Base-by-base conservation (phyloP, 257 asterid genomes). In the Fraxinus excelsior region DNA sequence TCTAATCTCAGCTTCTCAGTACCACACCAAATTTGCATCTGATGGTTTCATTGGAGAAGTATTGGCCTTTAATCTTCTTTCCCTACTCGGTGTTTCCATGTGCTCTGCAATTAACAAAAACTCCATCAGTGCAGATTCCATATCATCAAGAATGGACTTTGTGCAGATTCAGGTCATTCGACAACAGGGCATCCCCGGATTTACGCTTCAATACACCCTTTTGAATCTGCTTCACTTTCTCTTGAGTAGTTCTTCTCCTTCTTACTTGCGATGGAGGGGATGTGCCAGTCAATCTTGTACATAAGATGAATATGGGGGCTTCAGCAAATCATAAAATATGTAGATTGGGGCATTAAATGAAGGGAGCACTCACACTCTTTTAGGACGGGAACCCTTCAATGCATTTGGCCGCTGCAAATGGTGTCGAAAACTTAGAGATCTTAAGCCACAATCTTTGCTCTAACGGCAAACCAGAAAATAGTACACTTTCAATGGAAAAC, bases 231-330 rank as follows among this genome's bases (percentile, higher is more conserved):
- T 85, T 87, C 19, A 87, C 60, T 74, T 90, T 88, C 84, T 86
- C 90, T 58, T 90, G 85, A 28, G 98, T 96, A 72, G 95, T 93
- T 81, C 97, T 86, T 85, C 85, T 96, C 68, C 92, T 87, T 86
- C 90, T 90, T 70, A 84, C 84, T 88, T 87, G 88, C 76, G 97
- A 86, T 75, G 89, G 74, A 44, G 87, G 85, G 53, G 93, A 83
- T 81, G 97, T 93, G 90, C 80, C 70, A 82, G 75, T 67, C 84
- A 86, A 77, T 79, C 64, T 74, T 67, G 76, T 34, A 72, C 71
- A 83, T 75, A 72, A 81, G 84, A 74, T 60, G 14, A 14, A 60
- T 7, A 31, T 60, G 28, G 29, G 2, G 67, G 31, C 31, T 60
- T 10, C 6, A 7, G 67, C 31, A 60, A 60, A 53, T 53, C 23